Percentiles rank a stretch among this genome's conserved stretches.
These are phyloP conservation scores for Arthromyces matolae DNA, from an alignment of 768 basidiomycete species.

Conservation along the genomic window DNA sequence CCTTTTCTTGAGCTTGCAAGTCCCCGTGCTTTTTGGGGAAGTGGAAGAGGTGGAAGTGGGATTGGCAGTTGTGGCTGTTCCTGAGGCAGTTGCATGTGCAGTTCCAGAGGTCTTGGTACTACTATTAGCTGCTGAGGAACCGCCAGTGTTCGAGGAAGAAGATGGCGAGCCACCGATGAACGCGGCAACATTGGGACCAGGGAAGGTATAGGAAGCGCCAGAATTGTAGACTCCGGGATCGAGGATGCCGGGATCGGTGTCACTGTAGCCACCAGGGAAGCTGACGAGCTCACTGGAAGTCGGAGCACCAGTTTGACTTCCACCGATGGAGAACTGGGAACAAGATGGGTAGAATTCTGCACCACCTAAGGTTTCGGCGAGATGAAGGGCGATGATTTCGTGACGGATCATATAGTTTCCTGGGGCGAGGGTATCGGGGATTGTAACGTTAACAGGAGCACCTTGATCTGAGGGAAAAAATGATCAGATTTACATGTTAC, in stretches of 20 bases:
- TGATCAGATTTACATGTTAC: not conserved
- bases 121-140: not conserved
- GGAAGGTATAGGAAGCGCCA: constrained; percentile 37
- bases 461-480: constrained; percentile 36
- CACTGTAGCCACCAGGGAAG: constrained; percentile 72
- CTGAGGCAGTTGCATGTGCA: constrained; percentile 5
- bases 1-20: constrained; percentile 22
- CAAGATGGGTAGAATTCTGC: constrained; percentile 84
- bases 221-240: constrained; percentile 43
- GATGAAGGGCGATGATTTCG: constrained; percentile 78
- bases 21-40: constrained; percentile 11
- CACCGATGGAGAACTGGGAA: constrained; percentile 52
- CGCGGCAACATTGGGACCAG: constrained; percentile 49
- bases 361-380: constrained; percentile 49
- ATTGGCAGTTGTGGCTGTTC: constrained; percentile 7
- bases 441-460: constrained; percentile 32
- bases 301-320: constrained; percentile 49
- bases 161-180: constrained; percentile 27
- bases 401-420: constrained; percentile 77
- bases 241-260: constrained; percentile 69
- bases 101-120: too few species aligned
- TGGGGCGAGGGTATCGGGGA: constrained; percentile 52
- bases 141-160: not conserved
- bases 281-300: constrained; percentile 47
- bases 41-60: constrained; percentile 5